These are phyloP conservation scores for Saturnispora gosingensis DNA, from an alignment of 805 yeast species.

Conservation along the genomic window DNA sequence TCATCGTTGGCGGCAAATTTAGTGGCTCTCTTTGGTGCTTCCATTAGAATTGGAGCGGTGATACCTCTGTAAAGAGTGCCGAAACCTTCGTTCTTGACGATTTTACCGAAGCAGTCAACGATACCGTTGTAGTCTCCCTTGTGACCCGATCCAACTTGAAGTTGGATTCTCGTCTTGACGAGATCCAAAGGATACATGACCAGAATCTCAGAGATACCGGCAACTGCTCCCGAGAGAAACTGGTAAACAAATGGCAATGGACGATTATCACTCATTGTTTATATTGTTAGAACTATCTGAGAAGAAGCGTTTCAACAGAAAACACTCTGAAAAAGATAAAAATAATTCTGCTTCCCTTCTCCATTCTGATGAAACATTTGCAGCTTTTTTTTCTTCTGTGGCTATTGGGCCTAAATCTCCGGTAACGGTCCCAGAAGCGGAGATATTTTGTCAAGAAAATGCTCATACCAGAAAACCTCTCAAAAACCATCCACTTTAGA, in stretches of 20 bases:
- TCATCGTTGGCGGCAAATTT: constrained; percentile 98
- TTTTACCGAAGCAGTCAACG: constrained; percentile 73
- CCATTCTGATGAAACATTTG: neutral
- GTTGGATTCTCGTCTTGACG: constrained; percentile 92
- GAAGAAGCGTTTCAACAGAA: neutral
- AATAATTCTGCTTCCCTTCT: neutral
- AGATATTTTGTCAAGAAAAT: neutral
- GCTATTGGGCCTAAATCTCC: neutral
- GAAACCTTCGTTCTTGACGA: constrained; percentile 78
- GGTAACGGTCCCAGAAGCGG: neutral
- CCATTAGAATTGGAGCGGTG: constrained; percentile 95
- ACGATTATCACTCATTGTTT: constrained; percentile 14
- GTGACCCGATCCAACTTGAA: constrained; percentile 50
- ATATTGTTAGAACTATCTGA: neutral
- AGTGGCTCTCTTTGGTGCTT: constrained; percentile 98
- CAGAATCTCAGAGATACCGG: constrained; percentile 93
- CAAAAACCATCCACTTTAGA: neutral
- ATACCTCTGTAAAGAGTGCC: constrained; percentile 86
- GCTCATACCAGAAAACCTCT: neutral
- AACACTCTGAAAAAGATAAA: neutral
- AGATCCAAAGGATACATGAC: constrained; percentile 97
- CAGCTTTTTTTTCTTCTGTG: neutral
- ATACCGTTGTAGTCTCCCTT: constrained; percentile 73
- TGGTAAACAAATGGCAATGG: constrained; percentile 89
- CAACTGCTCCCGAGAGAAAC: constrained; percentile 84